These are phyloP conservation scores for Paramecium biaurelia DNA, from an alignment of 73 alveolate genomes.

Conservation along the genomic window DNA sequence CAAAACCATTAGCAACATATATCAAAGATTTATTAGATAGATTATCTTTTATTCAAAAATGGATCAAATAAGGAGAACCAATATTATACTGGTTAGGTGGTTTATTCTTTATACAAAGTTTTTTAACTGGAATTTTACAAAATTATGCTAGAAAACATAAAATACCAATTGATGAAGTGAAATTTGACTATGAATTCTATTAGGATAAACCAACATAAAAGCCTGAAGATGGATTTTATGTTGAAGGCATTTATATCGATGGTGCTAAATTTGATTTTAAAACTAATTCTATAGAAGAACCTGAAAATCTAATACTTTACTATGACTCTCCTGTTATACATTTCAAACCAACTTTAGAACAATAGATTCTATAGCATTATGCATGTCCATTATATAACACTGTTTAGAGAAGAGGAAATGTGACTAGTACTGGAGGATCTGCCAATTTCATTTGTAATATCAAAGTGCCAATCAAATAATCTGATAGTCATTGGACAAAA, in stretches of 20 bases:
- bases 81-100: constrained; percentile 96
- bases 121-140: constrained; percentile 78
- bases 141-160: constrained; percentile 95
- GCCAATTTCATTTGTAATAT: constrained; percentile 3
- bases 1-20: constrained; percentile 87
- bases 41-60: constrained; percentile 87
- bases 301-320: not conserved
- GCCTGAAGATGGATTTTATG: constrained; percentile 32
- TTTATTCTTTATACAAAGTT: constrained; percentile 86
- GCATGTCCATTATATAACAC: constrained; percentile 93
- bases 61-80: constrained; percentile 97
- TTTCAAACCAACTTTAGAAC: not conserved
- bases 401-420: constrained; percentile 85
- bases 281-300: constrained; percentile 34
- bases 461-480: not conserved
- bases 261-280: constrained; percentile 48
- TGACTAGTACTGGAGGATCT: constrained; percentile 4
- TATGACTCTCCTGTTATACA: constrained; percentile 8
- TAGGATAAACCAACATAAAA: not conserved
- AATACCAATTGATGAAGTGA: constrained; percentile 95
- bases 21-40: constrained; percentile 87
- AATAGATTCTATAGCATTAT: not conserved
- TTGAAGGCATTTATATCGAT: constrained; percentile 33
- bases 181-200: constrained; percentile 72
- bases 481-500: constrained; percentile 20